phyloP scores from a whole-genome alignment of 2,329 filamentous ascomycete species.

The Phaeosphaeriaceae sp. region DNA sequence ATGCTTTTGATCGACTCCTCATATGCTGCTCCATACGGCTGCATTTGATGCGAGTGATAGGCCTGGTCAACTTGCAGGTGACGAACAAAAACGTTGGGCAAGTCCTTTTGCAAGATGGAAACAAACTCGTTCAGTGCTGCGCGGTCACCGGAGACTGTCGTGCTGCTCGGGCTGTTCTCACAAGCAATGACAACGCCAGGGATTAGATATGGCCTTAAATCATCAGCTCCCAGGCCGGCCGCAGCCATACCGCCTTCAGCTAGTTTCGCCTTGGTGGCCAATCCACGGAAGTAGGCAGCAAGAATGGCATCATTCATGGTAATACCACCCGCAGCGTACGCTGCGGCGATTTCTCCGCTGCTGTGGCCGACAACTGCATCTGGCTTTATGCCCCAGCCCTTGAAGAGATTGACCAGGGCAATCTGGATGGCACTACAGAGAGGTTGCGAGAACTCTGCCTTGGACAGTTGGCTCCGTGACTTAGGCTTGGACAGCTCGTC shows the following conservation, averaged over 20 bases:
- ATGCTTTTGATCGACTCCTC: no score
- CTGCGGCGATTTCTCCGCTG: conserved; percentile 50
- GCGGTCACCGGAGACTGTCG: conserved; percentile 29
- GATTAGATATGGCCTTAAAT: background rate
- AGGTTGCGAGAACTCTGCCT: conserved; percentile 23
- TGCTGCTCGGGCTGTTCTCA: conserved; percentile 25
- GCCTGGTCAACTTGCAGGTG: conserved; percentile 29
- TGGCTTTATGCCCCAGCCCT: conserved; percentile 8
- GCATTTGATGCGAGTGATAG: conserved; percentile 31
- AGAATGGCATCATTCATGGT: conserved; percentile 19
- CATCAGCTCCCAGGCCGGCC: conserved; percentile 6
- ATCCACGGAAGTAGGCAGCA: conserved; percentile 18
- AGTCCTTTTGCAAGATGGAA: conserved; percentile 20
- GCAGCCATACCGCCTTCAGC: conserved; percentile 18
- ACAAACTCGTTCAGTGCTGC: conserved; percentile 7
- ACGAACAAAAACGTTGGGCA: conserved; percentile 25
- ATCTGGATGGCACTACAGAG: conserved; percentile 28
- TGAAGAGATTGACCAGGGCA: conserved; percentile 14
- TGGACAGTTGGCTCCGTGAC: conserved; percentile 1
- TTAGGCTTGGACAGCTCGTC: conserved; percentile 11
- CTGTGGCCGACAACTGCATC: conserved; percentile 44
- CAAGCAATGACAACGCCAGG: conserved; percentile 10
- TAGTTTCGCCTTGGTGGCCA: background rate
- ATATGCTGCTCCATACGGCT: no score
- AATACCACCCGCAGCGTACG: conserved; percentile 38